Base-by-base conservation (phyloP, 2,329 filamentous ascomycete genomes). In the Penicillium griseofulvum region DNA sequence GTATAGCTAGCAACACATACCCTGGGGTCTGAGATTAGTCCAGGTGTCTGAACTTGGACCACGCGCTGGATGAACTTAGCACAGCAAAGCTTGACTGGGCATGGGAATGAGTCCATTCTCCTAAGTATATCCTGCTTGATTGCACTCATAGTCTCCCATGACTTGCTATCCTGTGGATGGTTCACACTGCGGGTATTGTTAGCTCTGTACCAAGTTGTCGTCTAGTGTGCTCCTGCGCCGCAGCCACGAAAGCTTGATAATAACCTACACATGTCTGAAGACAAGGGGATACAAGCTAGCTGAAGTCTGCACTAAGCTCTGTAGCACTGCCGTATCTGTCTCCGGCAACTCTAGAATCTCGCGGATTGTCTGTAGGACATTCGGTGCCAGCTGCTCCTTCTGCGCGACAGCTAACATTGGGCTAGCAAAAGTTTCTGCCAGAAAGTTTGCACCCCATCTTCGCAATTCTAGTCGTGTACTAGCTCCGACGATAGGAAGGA, bases 11-110 rank as follows among this genome's bases (percentile, higher is more conserved):
- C 19, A 29, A 28, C 54, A 78, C 84, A 73, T 83, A 96, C 90
- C 78, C 90, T 86, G 64, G 89, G 88, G 70, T 97, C 93, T 53
- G 85, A 81, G 63, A 90, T 89, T 55, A 87, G 78, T 44, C 90
- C 90, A n/a, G 87, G 86, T 11, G 91, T 97, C 74, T 99, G 93
- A 17, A 91, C 90, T 62, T 97, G 83, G 42, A 99, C 89, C 42
- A 97, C 90, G 60, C 90, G 87, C 77, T 99, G 93, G 36, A 91
- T 88, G 73, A 99, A 99, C 75, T 99, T 99, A 81, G 97, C 88
- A 78, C 94, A 97, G 80, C 91, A 96, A 72, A 97, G 87, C 66
- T 87, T 87, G 60, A 97, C 84, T 3, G 90, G 88, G 12, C 87
- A 82, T 14, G 84, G 78, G 17, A 90, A 87, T 41, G 80, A 83